These are phyloP conservation scores for Candida odintsovae DNA, from an alignment of 805 yeast species.

Conservation along the genomic window DNA sequence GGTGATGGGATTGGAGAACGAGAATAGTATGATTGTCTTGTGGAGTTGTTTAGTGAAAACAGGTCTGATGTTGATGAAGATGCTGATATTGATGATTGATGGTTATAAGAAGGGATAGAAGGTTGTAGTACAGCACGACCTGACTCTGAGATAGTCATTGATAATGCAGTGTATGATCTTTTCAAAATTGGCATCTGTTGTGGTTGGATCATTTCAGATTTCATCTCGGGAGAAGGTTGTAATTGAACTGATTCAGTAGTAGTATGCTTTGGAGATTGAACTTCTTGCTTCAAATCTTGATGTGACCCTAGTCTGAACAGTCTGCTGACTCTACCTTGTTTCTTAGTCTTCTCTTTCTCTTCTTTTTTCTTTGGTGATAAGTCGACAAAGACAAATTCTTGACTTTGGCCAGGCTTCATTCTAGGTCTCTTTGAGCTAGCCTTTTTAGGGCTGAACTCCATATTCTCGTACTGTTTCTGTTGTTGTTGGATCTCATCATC, in stretches of 20 bases:
- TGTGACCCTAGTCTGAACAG: slow-evolving; percentile 4
- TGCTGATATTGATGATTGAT: slow-evolving; percentile 14
- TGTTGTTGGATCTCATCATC: slow-evolving; percentile 20
- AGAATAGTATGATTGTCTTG: slow-evolving; percentile 7
- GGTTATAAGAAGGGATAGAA: background rate
- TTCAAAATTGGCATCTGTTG: slow-evolving; percentile 3
- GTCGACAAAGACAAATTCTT: slow-evolving; percentile 26
- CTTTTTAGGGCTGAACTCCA: slow-evolving; percentile 23
- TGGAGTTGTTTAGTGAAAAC: slow-evolving; percentile 10
- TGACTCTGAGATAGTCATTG: slow-evolving; percentile 16
- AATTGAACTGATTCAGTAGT: background rate
- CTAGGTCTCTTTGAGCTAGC: slow-evolving; percentile 21
- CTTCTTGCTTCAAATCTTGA: slow-evolving; percentile 2
- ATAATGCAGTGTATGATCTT: slow-evolving; percentile 9
- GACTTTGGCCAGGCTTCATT: slow-evolving; percentile 21
- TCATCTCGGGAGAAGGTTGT: background rate
- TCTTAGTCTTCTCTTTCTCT: slow-evolving; percentile 2
- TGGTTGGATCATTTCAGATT: background rate
- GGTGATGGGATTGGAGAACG: slow-evolving; percentile 24
- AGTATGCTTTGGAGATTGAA: background rate
- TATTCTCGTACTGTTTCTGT: slow-evolving; percentile 17
- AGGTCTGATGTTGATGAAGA: slow-evolving; percentile 21
- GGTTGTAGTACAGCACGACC: slow-evolving; percentile 18
- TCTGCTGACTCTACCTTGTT: slow-evolving; percentile 10
- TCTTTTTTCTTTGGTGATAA: slow-evolving; percentile 23